Percentiles rank a stretch among this genome's conserved stretches.
Evolutionary conservation across 208 protist species (phyloP).

Genomic region (Balamuthia mandrillaris): DNA sequence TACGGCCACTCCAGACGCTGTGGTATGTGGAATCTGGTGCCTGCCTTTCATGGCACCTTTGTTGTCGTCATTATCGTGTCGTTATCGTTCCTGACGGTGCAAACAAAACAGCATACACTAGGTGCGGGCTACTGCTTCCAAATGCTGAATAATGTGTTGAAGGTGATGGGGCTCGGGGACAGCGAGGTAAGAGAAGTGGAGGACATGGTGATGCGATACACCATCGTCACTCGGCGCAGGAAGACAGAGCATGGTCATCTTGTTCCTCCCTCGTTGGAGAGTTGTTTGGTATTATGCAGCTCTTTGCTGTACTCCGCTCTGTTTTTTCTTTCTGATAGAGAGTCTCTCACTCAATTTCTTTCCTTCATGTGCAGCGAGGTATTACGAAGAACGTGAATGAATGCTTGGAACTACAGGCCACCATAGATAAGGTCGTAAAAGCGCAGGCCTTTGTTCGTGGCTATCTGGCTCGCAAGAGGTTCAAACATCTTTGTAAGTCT

Average conservation of each 20-base stretch:
- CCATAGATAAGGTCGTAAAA: neutral
- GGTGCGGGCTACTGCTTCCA: too few species aligned
- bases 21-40: too few species aligned
- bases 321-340: neutral
- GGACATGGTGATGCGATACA: neutral
- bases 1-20: too few species aligned
- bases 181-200: neutral
- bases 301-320: too few species aligned
- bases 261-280: neutral
- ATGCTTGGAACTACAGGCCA: conserved; percentile 18
- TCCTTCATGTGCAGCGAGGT: neutral
- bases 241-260: neutral
- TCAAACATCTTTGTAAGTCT: neutral
- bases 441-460: neutral
- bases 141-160: too few species aligned
- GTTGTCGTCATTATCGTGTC: too few species aligned
- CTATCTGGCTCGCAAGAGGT: conserved; percentile 8
- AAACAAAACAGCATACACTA: too few species aligned
- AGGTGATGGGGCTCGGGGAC: too few species aligned
- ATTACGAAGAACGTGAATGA: conserved; percentile 6
- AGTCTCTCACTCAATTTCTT: neutral
- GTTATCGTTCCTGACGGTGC: too few species aligned
- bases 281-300: too few species aligned
- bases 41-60: too few species aligned
- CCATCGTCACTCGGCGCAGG: neutral